These are phyloP conservation scores for Moelleriella libera DNA, from an alignment of 2,329 filamentous ascomycete species.

Conservation along the genomic window DNA sequence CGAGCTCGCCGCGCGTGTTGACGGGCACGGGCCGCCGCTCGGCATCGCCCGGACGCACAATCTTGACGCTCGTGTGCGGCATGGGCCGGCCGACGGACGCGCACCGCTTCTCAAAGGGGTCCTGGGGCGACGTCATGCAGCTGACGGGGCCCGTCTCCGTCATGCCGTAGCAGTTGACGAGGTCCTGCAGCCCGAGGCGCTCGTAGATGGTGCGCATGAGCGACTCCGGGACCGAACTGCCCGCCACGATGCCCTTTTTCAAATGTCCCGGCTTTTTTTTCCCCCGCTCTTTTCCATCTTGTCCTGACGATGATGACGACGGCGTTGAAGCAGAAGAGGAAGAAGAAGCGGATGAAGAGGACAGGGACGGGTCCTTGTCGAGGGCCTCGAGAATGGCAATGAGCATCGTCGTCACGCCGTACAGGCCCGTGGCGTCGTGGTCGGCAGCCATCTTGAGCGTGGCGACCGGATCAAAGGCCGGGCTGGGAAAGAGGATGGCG, in stretches of 20 bases:
- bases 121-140: conserved; percentile 69
- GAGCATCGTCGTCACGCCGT: conserved; percentile 93
- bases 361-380: conserved; percentile 20
- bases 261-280: conserved; percentile 24
- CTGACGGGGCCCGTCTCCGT: conserved; percentile 73
- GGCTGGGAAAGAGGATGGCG: conserved; percentile 70
- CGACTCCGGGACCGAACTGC: conserved; percentile 68
- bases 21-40: conserved; percentile 43
- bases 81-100: conserved; percentile 66
- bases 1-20: conserved; percentile 64
- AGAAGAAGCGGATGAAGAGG: not conserved
- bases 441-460: conserved; percentile 44
- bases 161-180: conserved; percentile 96
- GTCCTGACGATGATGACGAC: too few relatives aligned
- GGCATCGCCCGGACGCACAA: conserved; percentile 54
- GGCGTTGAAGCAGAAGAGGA: not conserved
- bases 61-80: conserved; percentile 64
- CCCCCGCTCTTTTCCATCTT: not conserved
- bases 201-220: conserved; percentile 67
- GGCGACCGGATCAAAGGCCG: conserved; percentile 71
- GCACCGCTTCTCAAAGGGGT: conserved; percentile 60
- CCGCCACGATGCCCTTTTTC: conserved; percentile 83
- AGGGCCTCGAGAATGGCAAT: conserved; percentile 73
- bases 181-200: conserved; percentile 59
- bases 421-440: conserved; percentile 49